phyloP scores from a whole-genome alignment of 2,329 filamentous ascomycete genomes.

The Stylonectria norvegica region DNA sequence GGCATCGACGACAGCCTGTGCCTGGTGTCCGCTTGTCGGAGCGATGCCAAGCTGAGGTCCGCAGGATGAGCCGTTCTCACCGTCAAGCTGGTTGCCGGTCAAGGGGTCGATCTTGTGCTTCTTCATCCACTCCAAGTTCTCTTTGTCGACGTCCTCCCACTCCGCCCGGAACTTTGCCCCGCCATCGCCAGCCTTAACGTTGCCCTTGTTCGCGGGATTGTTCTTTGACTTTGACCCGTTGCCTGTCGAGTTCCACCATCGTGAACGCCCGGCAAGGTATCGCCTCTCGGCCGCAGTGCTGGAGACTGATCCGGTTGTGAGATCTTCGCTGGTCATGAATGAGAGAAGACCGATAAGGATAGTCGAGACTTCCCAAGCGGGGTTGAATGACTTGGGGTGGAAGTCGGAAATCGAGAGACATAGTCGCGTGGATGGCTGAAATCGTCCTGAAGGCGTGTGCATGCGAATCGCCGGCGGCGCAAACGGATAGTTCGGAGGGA shows the following conservation, averaged over 20 bases:
- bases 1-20: slow-evolving; percentile 72
- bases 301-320: slow-evolving; percentile 89
- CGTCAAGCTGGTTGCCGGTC: slow-evolving; percentile 61
- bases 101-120: slow-evolving; percentile 73
- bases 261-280: slow-evolving; percentile 69
- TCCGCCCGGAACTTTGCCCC: slow-evolving; percentile 85
- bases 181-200: slow-evolving; percentile 88
- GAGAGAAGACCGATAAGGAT: slow-evolving; percentile 91
- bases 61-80: slow-evolving; percentile 51
- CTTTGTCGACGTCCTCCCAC: slow-evolving; percentile 83
- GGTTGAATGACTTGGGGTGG: slow-evolving; percentile 97
- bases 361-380: slow-evolving; percentile 95
- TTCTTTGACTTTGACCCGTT: slow-evolving; percentile 67
- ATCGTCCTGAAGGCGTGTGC: slow-evolving; percentile 95
- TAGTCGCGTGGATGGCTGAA: slow-evolving; percentile 86
- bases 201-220: slow-evolving; percentile 60
- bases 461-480: slow-evolving; percentile 96
- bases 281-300: slow-evolving; percentile 74
- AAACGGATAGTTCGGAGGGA: slow-evolving; percentile 95
- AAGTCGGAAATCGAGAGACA: slow-evolving; percentile 97
- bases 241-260: slow-evolving; percentile 97
- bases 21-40: slow-evolving; percentile 57
- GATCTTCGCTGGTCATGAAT: slow-evolving; percentile 98
- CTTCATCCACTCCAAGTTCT: slow-evolving; percentile 92
- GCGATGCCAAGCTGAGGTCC: slow-evolving; percentile 58